phyloP scores from a whole-genome alignment of 495 filamentous ascomycete genomes.

The Annulohypoxylon maeteangense region DNA sequence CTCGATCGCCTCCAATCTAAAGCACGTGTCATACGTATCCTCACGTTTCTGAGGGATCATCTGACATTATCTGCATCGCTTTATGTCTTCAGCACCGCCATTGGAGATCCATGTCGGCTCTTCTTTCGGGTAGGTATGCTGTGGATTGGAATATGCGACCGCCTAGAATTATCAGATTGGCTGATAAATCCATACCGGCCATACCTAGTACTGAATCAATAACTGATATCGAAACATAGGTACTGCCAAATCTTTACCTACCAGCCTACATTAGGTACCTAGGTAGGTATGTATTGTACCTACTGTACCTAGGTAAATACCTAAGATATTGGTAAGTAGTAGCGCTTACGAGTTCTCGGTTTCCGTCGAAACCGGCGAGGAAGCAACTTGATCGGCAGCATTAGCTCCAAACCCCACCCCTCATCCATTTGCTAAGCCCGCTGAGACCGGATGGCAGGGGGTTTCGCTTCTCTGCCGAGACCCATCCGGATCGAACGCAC shows the following conservation, averaged over 20 bases:
- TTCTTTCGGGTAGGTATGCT: slow-evolving; percentile 25
- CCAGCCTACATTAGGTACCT: no score
- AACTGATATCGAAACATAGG: background rate
- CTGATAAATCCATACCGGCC: background rate
- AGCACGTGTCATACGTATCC: slow-evolving; percentile 19
- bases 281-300: no score
- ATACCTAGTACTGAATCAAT: background rate
- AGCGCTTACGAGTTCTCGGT: slow-evolving; percentile 7
- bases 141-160: background rate
- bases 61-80: slow-evolving; percentile 22
- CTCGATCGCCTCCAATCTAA: slow-evolving; percentile 11
- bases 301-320: background rate
- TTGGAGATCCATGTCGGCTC: slow-evolving; percentile 18
- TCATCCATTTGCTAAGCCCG: slow-evolving; percentile 22
- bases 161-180: slow-evolving; percentile 6
- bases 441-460: slow-evolving; percentile 25
- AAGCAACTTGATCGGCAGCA: slow-evolving; percentile 7
- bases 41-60: slow-evolving; percentile 25
- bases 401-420: slow-evolving; percentile 4
- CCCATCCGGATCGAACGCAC: slow-evolving; percentile 11
- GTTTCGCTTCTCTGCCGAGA: slow-evolving; percentile 22
- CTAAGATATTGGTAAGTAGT: background rate
- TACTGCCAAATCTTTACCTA: background rate
- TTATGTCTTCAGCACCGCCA: background rate
- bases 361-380: slow-evolving; percentile 22